Evolutionary conservation across 495 filamentous ascomycete genomes (phyloP), one percentile per base, ranked within the genome.

Genomic region (Penicillium roqueforti): DNA sequence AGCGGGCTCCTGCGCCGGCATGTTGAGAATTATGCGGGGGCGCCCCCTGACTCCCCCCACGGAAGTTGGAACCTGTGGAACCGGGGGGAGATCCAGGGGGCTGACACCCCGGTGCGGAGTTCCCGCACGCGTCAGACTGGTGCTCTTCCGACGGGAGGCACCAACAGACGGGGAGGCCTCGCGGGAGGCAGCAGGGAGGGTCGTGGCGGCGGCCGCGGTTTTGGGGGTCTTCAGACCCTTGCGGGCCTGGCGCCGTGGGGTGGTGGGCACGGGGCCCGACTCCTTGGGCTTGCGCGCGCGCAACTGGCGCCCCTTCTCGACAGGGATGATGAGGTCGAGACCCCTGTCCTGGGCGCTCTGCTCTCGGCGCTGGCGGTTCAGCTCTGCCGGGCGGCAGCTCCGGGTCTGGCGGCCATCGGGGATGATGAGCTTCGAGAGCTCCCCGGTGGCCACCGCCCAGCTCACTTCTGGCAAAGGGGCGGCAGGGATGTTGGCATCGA

Each of bases 351-450:
- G 42, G 13, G 42, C 42, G 9, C 28, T 18, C n/a, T 45, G 42
- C 42, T 45, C 42, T 11, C 42, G 42, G 1, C 42, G 42, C 42
- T 45, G 42, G 13, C 47, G 31, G 32, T 37, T 39, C 4, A 95
- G 75, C 18, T 96, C 90, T 60, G 92, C 85, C 6, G 79, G 76
- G n/a, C 73, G 84, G 62, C 77, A 89, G 69, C 89, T 95, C 22
- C 68, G 76, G 0, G 84, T 89, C 66, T 88, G 81, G 9, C 89
- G 78, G 57, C 83, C 73, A 9, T 70, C 72, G 1, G 93, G 93
- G 44, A 96, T 87, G 23, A 97, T 80, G 4, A 91, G 68, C 64
- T 89, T 92, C 60, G 83, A 88, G 14, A 97, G 67, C 62, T 96
- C 92, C 60, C 85, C 78, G 0, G 90, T 77, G 13, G 90, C 90